These are phyloP conservation scores for Mortierella polycephala DNA, from an alignment of 371 early-diverging fungal genomes.

Conservation along the genomic window DNA sequence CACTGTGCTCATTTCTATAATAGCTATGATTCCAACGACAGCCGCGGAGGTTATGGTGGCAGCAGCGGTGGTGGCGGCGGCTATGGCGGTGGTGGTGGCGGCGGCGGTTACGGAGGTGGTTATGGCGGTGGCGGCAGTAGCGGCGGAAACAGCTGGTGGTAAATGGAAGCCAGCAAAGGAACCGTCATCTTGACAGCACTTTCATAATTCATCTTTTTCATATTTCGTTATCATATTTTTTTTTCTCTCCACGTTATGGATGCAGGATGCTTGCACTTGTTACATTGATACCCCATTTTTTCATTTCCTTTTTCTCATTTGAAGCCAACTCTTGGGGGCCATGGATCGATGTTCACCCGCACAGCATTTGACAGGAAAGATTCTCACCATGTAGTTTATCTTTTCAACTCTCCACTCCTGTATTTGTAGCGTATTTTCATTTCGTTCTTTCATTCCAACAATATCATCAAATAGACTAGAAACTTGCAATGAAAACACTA, in stretches of 20 bases:
- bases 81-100: slow-evolving; percentile 29
- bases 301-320: slow-evolving; percentile 22
- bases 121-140: slow-evolving; percentile 28
- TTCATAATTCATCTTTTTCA: slow-evolving; percentile 1
- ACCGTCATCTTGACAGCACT: too few species aligned
- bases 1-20: slow-evolving; percentile 5
- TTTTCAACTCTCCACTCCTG: slow-evolving; percentile 29
- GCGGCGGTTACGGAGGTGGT: slow-evolving; percentile 24
- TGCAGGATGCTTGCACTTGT: slow-evolving; percentile 52
- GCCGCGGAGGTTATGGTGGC: slow-evolving; percentile 56
- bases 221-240: slow-evolving; percentile 13
- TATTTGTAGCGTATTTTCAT: slow-evolving; percentile 33
- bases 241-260: slow-evolving; percentile 38
- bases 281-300: slow-evolving; percentile 44
- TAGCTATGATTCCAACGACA: slow-evolving; percentile 62
- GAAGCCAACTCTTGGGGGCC: slow-evolving; percentile 39
- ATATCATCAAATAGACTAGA: too few species aligned
- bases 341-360: slow-evolving; percentile 41
- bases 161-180: slow-evolving; percentile 10
- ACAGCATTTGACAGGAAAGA: slow-evolving; percentile 36
- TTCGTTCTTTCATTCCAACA: slow-evolving; percentile 3
- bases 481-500: too few species aligned
- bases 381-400: neutral
- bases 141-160: slow-evolving; percentile 58
- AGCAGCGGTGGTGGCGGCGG: slow-evolving; percentile 12